phyloP scores from a whole-genome alignment of 2,329 filamentous ascomycete genomes.

The Ceratocystis alfenasii region DNA sequence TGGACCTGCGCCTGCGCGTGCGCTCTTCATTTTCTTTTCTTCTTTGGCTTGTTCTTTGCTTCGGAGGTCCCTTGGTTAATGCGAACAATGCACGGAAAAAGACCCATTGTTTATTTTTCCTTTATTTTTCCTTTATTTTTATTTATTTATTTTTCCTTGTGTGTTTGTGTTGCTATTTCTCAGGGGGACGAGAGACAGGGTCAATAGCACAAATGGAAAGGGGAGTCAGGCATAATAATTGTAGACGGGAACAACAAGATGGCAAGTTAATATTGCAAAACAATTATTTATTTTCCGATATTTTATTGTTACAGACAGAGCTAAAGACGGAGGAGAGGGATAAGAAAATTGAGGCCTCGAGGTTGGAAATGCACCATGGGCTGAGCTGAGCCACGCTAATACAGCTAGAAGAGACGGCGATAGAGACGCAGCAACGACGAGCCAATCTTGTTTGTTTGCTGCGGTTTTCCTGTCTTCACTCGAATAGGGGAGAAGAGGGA shows the following conservation, averaged over 20 bases:
- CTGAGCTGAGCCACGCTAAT: slow-evolving; percentile 2
- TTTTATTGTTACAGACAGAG: too few relatives aligned
- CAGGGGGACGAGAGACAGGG: neutral
- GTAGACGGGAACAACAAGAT: neutral
- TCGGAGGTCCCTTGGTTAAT: too few relatives aligned
- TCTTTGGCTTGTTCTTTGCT: neutral
- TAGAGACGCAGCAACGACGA: neutral
- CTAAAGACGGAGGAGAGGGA: too few relatives aligned
- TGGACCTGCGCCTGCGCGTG: too few relatives aligned
- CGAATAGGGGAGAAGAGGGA: too few relatives aligned
- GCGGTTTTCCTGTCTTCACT: too few relatives aligned
- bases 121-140: neutral
- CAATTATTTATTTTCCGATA: too few relatives aligned
- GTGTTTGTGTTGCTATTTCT: neutral
- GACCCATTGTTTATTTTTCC: neutral
- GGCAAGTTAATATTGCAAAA: too few relatives aligned
- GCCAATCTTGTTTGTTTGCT: neutral
- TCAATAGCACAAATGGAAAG: neutral
- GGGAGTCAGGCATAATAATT: neutral
- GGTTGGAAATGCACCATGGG: too few relatives aligned
- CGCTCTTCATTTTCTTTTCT: neutral
- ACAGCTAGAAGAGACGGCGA: too few relatives aligned
- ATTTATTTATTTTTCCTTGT: neutral
- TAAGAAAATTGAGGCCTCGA: too few relatives aligned
- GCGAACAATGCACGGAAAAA: too few relatives aligned